These are phyloP conservation scores for Lycium barbarum DNA, from an alignment of 257 asterid species.

Conservation along the genomic window DNA sequence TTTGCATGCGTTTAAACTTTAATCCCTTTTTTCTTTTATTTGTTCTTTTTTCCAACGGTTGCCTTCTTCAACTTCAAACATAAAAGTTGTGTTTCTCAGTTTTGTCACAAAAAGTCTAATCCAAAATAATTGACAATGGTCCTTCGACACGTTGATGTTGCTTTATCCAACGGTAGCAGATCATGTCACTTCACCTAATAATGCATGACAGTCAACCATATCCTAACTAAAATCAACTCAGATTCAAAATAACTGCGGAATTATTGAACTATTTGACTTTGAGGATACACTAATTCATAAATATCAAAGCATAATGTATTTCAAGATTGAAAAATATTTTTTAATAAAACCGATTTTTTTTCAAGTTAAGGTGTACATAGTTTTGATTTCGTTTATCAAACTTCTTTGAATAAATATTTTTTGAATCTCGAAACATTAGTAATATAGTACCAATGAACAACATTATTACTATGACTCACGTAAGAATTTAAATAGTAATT, in stretches of 20 bases:
- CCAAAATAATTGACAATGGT: conserved; percentile 14
- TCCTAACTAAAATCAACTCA: conserved; percentile 20
- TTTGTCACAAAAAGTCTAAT: conserved; percentile 23
- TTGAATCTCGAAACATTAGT: neutral
- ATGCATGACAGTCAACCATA: neutral
- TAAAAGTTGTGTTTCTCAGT: conserved; percentile 17
- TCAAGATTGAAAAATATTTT: neutral
- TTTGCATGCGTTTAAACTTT: conserved; percentile 23
- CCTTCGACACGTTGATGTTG: conserved; percentile 11
- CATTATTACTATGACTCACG: neutral
- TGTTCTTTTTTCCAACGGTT: conserved; percentile 29
- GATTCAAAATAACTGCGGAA: conserved; percentile 26
- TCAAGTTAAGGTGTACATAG: neutral
- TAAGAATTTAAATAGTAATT: neutral
- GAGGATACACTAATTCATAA: neutral
- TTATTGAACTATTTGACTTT: conserved; percentile 22
- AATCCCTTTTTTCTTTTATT: neutral
- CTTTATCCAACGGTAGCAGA: conserved; percentile 48
- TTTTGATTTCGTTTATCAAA: neutral
- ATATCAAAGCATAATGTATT: neutral
- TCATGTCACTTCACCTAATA: conserved; percentile 32
- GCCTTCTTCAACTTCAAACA: neutral
- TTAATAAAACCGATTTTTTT: neutral
- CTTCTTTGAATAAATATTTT: too few relatives aligned
- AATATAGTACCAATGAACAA: too few relatives aligned